Percentiles rank a stretch among this genome's conserved stretches.
Evolutionary conservation across 352 stramenopile species (phyloP).

Genomic region (Globisporangium orthogonon): DNA sequence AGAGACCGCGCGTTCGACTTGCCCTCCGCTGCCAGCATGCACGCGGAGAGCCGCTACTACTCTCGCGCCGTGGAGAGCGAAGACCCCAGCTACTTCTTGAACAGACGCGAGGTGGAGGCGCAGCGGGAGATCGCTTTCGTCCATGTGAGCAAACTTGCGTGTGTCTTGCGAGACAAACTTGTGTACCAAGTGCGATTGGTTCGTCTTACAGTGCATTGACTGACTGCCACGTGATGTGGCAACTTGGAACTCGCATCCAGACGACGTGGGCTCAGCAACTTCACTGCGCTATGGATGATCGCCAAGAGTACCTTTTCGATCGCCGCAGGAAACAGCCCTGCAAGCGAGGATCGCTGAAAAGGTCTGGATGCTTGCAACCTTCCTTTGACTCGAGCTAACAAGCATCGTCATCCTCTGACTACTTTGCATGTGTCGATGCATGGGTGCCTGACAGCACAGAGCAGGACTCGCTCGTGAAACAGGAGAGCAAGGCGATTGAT

Average conservation of each 20-base stretch:
- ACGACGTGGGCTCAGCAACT: slow-evolving; percentile 26
- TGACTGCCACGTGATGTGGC: background rate
- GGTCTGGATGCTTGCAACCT: background rate
- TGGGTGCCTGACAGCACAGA: background rate
- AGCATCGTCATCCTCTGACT: background rate
- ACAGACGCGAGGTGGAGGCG: slow-evolving; percentile 15
- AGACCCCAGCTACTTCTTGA: slow-evolving; percentile 29
- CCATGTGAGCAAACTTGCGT: slow-evolving; percentile 15
- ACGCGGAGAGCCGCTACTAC: slow-evolving; percentile 13
- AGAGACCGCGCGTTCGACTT: slow-evolving; percentile 23
- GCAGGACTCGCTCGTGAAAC: slow-evolving; percentile 1
- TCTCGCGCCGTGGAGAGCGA: slow-evolving; percentile 21
- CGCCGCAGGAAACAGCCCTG: slow-evolving; percentile 19
- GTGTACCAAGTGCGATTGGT: background rate
- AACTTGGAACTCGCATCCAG: slow-evolving; percentile 13
- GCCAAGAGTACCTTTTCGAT: slow-evolving; percentile 44
- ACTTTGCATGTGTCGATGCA: background rate
- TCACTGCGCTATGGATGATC: slow-evolving; percentile 40
- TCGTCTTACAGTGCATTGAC: background rate
- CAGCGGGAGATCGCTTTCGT: slow-evolving; percentile 20
- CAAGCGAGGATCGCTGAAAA: slow-evolving; percentile 3
- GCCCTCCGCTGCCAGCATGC: background rate
- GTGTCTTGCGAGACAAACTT: background rate
- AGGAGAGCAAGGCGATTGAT: slow-evolving; percentile 29
- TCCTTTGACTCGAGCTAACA: background rate